phyloP scores from a whole-genome alignment of 768 basidiomycete genomes.

The Pleurotus platypus region DNA sequence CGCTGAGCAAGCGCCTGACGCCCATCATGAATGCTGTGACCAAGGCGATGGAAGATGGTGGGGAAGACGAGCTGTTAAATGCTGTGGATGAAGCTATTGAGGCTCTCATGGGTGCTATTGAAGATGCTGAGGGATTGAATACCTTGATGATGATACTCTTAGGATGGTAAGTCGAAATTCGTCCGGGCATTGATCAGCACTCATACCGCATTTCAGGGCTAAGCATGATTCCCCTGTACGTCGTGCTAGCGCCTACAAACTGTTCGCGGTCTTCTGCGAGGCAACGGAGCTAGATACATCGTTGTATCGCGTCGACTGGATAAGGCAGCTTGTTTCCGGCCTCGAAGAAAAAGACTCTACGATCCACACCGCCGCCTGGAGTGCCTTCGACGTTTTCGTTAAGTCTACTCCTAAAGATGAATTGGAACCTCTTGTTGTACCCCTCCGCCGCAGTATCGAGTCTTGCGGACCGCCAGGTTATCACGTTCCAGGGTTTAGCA shows the following conservation, averaged over 20 bases:
- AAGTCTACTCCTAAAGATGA: slow-evolving; percentile 93
- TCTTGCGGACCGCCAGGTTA: slow-evolving; percentile 74
- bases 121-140: slow-evolving; percentile 85
- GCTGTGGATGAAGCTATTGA: slow-evolving; percentile 76
- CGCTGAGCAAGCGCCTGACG: slow-evolving; percentile 79
- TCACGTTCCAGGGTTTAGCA: slow-evolving; percentile 80
- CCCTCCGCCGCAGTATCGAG: slow-evolving; percentile 86
- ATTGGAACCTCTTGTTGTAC: slow-evolving; percentile 84
- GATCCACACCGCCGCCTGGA: slow-evolving; percentile 82
- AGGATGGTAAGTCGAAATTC: slow-evolving; percentile 62
- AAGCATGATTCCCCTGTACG: slow-evolving; percentile 69
- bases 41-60: slow-evolving; percentile 65
- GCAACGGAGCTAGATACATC: slow-evolving; percentile 78
- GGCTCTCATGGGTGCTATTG: slow-evolving; percentile 74
- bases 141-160: slow-evolving; percentile 85
- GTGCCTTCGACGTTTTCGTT: slow-evolving; percentile 81
- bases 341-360: slow-evolving; percentile 74
- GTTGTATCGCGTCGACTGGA: slow-evolving; percentile 90
- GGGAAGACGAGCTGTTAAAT: slow-evolving; percentile 61
- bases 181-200: not conserved
- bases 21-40: slow-evolving; percentile 78
- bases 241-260: slow-evolving; percentile 72
- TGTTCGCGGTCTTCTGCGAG: slow-evolving; percentile 83
- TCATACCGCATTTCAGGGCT: slow-evolving; percentile 48
- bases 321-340: slow-evolving; percentile 80